Conservation (phyloP, 495 filamentous ascomycete genomes). For the Tricharina praecox region DNA sequence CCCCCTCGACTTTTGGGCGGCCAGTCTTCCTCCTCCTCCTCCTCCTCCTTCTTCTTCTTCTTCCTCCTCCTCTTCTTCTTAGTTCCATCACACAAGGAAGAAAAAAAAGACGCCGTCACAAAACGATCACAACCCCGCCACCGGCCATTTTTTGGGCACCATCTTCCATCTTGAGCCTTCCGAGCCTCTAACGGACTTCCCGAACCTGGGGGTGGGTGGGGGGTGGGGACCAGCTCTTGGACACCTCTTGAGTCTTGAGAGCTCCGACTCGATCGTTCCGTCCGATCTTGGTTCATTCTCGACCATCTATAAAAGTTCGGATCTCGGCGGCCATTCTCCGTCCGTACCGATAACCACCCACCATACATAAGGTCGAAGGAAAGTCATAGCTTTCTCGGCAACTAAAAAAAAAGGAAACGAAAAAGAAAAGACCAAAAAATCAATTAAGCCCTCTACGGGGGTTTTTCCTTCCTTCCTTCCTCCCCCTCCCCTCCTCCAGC, state of each 20-base stretch:
- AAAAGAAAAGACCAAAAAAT: background rate
- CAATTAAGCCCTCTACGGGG: background rate
- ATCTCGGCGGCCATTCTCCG: conserved; percentile 1
- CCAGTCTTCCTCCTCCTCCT: background rate
- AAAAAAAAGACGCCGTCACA: background rate
- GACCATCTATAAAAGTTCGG: too few relatives aligned
- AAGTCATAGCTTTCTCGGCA: too few relatives aligned
- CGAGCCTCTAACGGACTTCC: too few relatives aligned
- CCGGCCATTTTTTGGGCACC: too few relatives aligned
- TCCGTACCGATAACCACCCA: background rate
- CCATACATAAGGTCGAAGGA: too few relatives aligned
- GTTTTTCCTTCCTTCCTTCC: background rate
- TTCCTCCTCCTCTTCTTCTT: too few relatives aligned
- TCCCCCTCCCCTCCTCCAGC: background rate
- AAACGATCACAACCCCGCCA: too few relatives aligned
- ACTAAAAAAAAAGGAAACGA: background rate
- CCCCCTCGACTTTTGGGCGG: background rate
- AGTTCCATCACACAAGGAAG: too few relatives aligned
- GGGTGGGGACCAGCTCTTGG: too few relatives aligned
- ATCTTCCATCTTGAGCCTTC: too few relatives aligned
- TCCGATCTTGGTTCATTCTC: conserved; percentile 2
- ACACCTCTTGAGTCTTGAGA: background rate
- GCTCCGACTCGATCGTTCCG: background rate
- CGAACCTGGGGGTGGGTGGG: too few relatives aligned
- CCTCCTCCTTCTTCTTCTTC: too few relatives aligned